Evolutionary conservation across 192 early-diverging fungal species (phyloP).

Genomic region (Kappamyces sp.): DNA sequence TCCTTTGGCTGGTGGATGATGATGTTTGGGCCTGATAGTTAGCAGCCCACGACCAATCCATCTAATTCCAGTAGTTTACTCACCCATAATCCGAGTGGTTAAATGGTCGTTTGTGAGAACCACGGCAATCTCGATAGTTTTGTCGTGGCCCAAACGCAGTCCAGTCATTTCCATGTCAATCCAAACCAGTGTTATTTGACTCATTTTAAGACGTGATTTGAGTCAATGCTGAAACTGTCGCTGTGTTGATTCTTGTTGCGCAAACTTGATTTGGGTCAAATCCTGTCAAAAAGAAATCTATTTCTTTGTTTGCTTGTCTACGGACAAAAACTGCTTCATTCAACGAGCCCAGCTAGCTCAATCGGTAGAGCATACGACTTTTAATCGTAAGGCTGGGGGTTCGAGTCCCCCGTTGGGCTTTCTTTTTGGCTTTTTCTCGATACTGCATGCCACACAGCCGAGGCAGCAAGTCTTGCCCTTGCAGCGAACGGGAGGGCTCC

Average conservation of each 20-base stretch:
- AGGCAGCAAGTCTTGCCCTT: too few relatives aligned
- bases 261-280: too few relatives aligned
- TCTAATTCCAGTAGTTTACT: constrained; percentile 25
- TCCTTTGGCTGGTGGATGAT: constrained; percentile 67
- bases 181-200: constrained; percentile 59
- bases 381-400: constrained; percentile 24
- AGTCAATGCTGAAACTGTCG: constrained; percentile 10
- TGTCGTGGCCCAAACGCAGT: constrained; percentile 50
- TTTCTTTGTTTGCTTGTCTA: too few relatives aligned
- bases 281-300: too few relatives aligned
- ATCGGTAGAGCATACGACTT: constrained; percentile 22
- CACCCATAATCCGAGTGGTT: constrained; percentile 64
- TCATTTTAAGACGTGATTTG: constrained; percentile 15
- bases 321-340: too few relatives aligned
- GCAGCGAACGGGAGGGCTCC: too few relatives aligned
- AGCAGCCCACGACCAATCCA: constrained; percentile 26
- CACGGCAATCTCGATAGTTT: constrained; percentile 84
- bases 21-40: constrained; percentile 48
- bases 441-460: too few relatives aligned
- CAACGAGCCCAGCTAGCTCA: constrained; percentile 21
- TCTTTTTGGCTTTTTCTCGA: constrained; percentile 13
- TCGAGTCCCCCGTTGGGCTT: constrained; percentile 20
- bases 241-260: too few relatives aligned
- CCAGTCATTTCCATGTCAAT: constrained; percentile 84
- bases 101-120: constrained; percentile 86